Evolutionary conservation across 148 eudicot species (phyloP).

Genomic region (Mesembryanthemum crystallinum): DNA sequence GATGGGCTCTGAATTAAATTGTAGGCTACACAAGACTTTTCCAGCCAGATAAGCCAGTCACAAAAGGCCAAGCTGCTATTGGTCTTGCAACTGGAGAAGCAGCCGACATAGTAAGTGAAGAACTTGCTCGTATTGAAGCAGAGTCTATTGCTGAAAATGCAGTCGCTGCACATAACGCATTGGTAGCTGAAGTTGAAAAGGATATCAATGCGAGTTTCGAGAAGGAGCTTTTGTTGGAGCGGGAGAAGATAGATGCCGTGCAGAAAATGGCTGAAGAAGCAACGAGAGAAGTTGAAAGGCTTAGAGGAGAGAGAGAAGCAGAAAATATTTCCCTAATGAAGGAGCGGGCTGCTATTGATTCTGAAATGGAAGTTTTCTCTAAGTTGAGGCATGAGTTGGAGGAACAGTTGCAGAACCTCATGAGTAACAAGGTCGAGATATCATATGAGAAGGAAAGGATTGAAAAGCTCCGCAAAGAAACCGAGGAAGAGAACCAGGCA

Average conservation of each 20-base stretch:
- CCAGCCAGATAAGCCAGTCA: constrained; percentile 95
- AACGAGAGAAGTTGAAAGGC: constrained; percentile 63
- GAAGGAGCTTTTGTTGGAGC: constrained; percentile 67
- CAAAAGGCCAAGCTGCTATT: constrained; percentile 95
- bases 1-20: constrained; percentile 11
- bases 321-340: constrained; percentile 67
- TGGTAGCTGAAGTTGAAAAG: constrained; percentile 89
- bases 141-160: constrained; percentile 95
- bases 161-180: constrained; percentile 83
- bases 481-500: constrained; percentile 79
- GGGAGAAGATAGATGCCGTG: constrained; percentile 71
- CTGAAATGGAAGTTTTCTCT: constrained; percentile 87
- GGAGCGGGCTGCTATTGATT: constrained; percentile 84
- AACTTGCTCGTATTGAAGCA: constrained; percentile 96
- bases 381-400: constrained; percentile 79
- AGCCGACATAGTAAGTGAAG: constrained; percentile 86
- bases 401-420: constrained; percentile 74
- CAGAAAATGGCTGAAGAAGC: constrained; percentile 88
- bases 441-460: constrained; percentile 85
- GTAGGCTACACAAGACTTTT: constrained; percentile 92
- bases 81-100: constrained; percentile 92
- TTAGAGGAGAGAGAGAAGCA: constrained; percentile 61
- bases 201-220: constrained; percentile 83
- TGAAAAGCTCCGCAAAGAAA: constrained; percentile 67
- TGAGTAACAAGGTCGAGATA: constrained; percentile 74